Percentiles rank a stretch among this genome's conserved stretches.
These are phyloP conservation scores for Tilletia horrida DNA, from an alignment of 1,284 basidiomycete species.

Conservation along the genomic window DNA sequence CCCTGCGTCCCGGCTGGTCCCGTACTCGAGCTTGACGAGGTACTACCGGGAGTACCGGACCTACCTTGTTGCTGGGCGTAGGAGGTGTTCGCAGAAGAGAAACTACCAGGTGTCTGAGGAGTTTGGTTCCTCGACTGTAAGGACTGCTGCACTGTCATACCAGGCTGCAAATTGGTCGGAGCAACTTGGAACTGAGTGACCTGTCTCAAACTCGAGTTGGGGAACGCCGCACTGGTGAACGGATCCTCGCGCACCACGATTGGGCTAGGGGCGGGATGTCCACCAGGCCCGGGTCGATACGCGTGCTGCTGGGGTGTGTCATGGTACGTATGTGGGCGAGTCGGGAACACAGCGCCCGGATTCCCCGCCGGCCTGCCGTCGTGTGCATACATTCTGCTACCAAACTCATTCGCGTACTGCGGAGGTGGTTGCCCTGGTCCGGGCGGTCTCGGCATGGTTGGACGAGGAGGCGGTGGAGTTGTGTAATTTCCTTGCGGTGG, in stretches of 20 bases:
- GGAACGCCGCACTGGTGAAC: constrained; percentile 41
- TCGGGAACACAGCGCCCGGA: constrained; percentile 25
- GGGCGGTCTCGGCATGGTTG: too few species aligned
- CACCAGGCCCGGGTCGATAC: constrained; percentile 10
- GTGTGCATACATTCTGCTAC: constrained; percentile 6
- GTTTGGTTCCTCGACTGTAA: constrained; percentile 24
- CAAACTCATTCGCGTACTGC: constrained; percentile 21
- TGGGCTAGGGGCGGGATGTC: neutral
- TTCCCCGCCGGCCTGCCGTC: neutral
- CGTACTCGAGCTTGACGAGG: too few species aligned
- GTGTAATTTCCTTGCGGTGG: neutral
- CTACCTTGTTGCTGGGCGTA: too few species aligned
- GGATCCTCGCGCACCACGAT: constrained; percentile 36
- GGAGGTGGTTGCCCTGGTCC: neutral
- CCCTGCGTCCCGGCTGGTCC: neutral
- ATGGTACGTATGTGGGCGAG: constrained; percentile 41
- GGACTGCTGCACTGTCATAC: constrained; percentile 50
- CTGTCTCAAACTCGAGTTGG: constrained; percentile 44
- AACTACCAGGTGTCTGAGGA: neutral
- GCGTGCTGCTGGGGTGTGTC: constrained; percentile 28
- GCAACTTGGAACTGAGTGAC: constrained; percentile 45
- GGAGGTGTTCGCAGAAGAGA: too few species aligned
- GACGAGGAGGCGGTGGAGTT: neutral
- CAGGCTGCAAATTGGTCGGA: constrained; percentile 34
- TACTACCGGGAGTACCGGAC: too few species aligned